Evolutionary conservation across 1,284 basidiomycete species (phyloP).

Genomic region (Peniophora sp.): DNA sequence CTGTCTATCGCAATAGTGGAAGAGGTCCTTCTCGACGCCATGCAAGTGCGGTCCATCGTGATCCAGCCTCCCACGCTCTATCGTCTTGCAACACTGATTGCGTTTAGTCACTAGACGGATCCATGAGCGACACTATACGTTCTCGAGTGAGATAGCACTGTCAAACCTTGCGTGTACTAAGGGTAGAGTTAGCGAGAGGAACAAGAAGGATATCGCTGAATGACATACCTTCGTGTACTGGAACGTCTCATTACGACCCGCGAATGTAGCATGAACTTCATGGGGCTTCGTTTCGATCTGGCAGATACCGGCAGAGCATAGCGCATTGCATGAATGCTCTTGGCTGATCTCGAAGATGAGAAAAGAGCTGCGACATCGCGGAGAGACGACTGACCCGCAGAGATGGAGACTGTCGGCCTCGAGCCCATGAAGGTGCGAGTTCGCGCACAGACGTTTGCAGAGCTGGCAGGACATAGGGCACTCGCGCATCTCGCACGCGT

Average conservation of each 20-base stretch:
- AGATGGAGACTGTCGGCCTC: constrained; percentile 35
- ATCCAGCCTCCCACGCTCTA: constrained; percentile 30
- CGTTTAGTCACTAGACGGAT: constrained; percentile 33
- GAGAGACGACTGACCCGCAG: constrained; percentile 39
- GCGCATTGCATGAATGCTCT: constrained; percentile 8
- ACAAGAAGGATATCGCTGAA: not conserved
- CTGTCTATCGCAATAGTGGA: constrained; percentile 34
- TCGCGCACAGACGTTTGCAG: constrained; percentile 43
- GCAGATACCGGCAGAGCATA: constrained; percentile 8
- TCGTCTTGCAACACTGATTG: constrained; percentile 36
- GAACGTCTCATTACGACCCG: constrained; percentile 11
- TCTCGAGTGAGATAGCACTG: not conserved
- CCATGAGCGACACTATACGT: not conserved
- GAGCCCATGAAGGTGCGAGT: constrained; percentile 47
- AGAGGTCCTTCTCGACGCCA: constrained; percentile 23
- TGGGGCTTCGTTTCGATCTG: constrained; percentile 10
- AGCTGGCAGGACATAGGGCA: constrained; percentile 48
- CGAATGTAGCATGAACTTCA: constrained; percentile 9
- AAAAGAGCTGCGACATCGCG: not conserved
- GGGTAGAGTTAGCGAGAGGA: not conserved
- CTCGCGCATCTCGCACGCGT: constrained; percentile 39
- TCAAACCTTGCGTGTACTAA: constrained; percentile 27
- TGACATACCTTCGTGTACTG: constrained; percentile 11
- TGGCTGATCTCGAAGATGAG: constrained; percentile 1
- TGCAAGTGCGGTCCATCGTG: constrained; percentile 46